Evolutionary conservation across 1,284 basidiomycete species (phyloP).

Genomic region (Apiotrichum mycotoxinovorans): DNA sequence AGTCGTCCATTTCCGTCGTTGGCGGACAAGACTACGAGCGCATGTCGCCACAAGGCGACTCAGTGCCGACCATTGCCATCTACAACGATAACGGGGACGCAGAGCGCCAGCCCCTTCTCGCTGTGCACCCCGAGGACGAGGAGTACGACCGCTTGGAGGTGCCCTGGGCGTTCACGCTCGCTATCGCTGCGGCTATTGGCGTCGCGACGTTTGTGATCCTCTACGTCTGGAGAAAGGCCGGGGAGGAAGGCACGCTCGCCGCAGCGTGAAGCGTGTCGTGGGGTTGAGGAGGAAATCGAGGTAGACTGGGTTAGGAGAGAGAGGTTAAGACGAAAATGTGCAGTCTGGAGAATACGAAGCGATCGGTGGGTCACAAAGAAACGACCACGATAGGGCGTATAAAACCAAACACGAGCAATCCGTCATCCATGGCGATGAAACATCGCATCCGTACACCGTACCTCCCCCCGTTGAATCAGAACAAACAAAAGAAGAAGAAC

Average conservation of each 20-base stretch:
- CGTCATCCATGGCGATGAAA: too few relatives aligned
- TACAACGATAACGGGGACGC: slow-evolving; percentile 26
- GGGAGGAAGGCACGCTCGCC: neutral
- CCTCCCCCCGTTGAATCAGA: too few relatives aligned
- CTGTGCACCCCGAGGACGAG: slow-evolving; percentile 25
- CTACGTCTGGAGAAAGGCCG: neutral
- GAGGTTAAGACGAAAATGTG: neutral
- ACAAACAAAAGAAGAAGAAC: too few relatives aligned
- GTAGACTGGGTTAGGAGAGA: too few relatives aligned
- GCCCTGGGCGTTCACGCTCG: neutral
- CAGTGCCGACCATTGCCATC: neutral
- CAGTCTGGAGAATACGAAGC: too few relatives aligned
- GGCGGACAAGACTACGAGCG: neutral
- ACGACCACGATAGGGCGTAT: too few relatives aligned
- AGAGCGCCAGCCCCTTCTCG: slow-evolving; percentile 52
- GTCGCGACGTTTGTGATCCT: slow-evolving; percentile 6
- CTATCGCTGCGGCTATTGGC: slow-evolving; percentile 2
- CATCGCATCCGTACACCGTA: too few relatives aligned
- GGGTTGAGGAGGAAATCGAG: neutral
- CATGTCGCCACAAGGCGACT: neutral
- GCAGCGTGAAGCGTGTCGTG: neutral
- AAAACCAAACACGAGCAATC: too few relatives aligned
- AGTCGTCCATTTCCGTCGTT: neutral
- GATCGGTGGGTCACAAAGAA: too few relatives aligned
- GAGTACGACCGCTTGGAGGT: neutral